A percentile compares a stretch with the other conserved stretches of the same genome.
phyloP scores from a whole-genome alignment of 2,329 filamentous ascomycete genomes.

The Ascochyta clinopodiicola region DNA sequence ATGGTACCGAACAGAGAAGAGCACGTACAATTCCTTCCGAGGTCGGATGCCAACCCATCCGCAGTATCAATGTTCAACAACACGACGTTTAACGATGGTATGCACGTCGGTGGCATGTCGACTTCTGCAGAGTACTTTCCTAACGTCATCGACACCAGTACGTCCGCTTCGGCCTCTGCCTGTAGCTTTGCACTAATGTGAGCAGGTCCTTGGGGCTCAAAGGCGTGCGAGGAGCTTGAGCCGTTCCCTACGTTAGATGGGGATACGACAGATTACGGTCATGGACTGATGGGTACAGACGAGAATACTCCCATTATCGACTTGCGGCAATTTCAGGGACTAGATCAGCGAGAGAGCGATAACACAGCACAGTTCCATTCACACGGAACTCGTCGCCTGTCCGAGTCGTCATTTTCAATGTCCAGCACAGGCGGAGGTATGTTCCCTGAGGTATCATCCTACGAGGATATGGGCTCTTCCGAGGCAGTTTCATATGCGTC shows the following conservation, averaged over 20 bases:
- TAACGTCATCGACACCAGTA: slow-evolving; percentile 49
- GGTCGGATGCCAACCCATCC: slow-evolving; percentile 30
- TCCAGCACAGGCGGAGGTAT: slow-evolving; percentile 64
- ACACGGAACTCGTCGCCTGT: slow-evolving; percentile 68
- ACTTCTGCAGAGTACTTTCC: slow-evolving; percentile 44
- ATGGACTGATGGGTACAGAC: slow-evolving; percentile 46
- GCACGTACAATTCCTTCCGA: slow-evolving; percentile 32
- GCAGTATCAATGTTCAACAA: slow-evolving; percentile 34
- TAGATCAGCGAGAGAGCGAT: slow-evolving; percentile 42
- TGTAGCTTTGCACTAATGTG: slow-evolving; percentile 24
- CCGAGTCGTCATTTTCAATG: slow-evolving; percentile 76
- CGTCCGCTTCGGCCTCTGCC: slow-evolving; percentile 8
- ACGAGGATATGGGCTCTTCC: slow-evolving; percentile 74
- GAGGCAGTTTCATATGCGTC: slow-evolving; percentile 69
- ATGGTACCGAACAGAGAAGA: slow-evolving; percentile 34
- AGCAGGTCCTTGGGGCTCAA: slow-evolving; percentile 49
- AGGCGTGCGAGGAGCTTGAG: slow-evolving; percentile 48
- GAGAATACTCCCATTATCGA: slow-evolving; percentile 52
- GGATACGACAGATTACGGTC: slow-evolving; percentile 47
- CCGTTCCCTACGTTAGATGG: slow-evolving; percentile 49
- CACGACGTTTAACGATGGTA: slow-evolving; percentile 29
- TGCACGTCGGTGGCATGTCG: slow-evolving; percentile 27
- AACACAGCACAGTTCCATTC: slow-evolving; percentile 46
- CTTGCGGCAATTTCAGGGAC: slow-evolving; percentile 45
- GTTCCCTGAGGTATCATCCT: slow-evolving; percentile 72